Base-by-base conservation (phyloP, 306 rosid genomes). In the Biancaea sappan region DNA sequence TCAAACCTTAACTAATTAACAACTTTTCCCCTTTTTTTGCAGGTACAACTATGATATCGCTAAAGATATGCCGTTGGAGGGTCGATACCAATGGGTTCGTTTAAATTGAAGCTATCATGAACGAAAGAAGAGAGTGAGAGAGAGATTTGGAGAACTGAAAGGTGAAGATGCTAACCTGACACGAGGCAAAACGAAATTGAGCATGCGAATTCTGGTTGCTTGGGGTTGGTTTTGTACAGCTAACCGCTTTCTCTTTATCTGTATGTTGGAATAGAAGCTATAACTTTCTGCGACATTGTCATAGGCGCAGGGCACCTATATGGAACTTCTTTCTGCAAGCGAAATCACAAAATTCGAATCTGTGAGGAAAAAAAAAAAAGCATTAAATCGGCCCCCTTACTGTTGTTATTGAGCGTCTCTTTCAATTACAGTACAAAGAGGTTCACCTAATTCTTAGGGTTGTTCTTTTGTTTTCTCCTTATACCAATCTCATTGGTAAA, bases 1-100 rank as follows among this genome's bases (percentile, higher is more conserved):
- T 71, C 47, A 69, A 78, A 67, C 68, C 74, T 81, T 83, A 91
- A 93, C 92, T 58, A 77, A 88, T 91, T 81, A 85, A 80, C 87
- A 77, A 84, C 66, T 75, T 79, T 57, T n/a, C n/a, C 14, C 68
- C 35, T 29, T 75, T 35, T 72, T 50, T 57, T 78, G 80, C 90
- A 94, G 98, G 90, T 94, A 90, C 96, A 94, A 94, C 87, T 94
- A 81, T 72, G 98, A 94, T 80, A 82, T 91, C 81, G 92, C 77
- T 61, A 88, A 80, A 64, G 97, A 88, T 77, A 58, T 72, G 89
- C 97, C 98, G 14, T 79, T 94, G 84, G 96, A 91, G 78, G 98
- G 98, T 56, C 90, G 90, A 56, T 94, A 86, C 87, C 81, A 85
- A 75, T 94, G 98, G 98, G 71, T 94, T 81, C 92, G 87, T 67